Percentiles rank a stretch among this genome's conserved stretches.
phyloP scores from a whole-genome alignment of 495 filamentous ascomycete genomes.

The Amorphotheca resinae region DNA sequence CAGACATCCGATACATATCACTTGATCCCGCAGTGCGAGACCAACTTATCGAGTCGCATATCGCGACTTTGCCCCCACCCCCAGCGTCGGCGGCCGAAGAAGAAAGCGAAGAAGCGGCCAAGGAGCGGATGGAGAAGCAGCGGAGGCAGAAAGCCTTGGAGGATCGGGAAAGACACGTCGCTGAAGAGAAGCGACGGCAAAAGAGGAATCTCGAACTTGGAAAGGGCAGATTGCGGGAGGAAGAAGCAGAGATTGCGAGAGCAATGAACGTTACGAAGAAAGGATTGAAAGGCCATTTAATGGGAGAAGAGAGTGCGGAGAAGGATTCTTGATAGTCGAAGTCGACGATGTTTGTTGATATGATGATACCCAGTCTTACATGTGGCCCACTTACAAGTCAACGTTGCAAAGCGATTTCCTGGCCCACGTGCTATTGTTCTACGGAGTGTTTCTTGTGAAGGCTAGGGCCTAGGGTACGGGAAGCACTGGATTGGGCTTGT shows the following conservation, averaged over 20 bases:
- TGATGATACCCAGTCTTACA: not conserved
- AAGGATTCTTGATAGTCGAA: not conserved
- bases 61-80: constrained; percentile 56
- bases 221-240: constrained; percentile 56
- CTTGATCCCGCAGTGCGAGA: constrained; percentile 57
- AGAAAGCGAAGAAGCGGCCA: constrained; percentile 47
- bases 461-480: too few relatives aligned
- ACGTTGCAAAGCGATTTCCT: too few relatives aligned
- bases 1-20: constrained; percentile 74
- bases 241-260: constrained; percentile 63
- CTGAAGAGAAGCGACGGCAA: constrained; percentile 60
- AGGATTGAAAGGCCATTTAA: constrained; percentile 54
- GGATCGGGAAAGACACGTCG: constrained; percentile 59
- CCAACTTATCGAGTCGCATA: constrained; percentile 60
- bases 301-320: constrained; percentile 16
- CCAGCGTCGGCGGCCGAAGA: constrained; percentile 41
- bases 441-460: too few relatives aligned
- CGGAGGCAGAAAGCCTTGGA: constrained; percentile 63
- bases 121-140: constrained; percentile 49
- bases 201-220: constrained; percentile 52
- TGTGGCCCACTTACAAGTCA: too few relatives aligned
- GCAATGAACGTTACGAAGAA: constrained; percentile 68
- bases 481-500: too few relatives aligned
- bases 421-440: too few relatives aligned
- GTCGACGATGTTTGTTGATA: not conserved